Evolutionary conservation across 2,329 filamentous ascomycete genomes (phyloP), one percentile per base, ranked within the genome.

Genomic region (Colletotrichum trifolii): DNA sequence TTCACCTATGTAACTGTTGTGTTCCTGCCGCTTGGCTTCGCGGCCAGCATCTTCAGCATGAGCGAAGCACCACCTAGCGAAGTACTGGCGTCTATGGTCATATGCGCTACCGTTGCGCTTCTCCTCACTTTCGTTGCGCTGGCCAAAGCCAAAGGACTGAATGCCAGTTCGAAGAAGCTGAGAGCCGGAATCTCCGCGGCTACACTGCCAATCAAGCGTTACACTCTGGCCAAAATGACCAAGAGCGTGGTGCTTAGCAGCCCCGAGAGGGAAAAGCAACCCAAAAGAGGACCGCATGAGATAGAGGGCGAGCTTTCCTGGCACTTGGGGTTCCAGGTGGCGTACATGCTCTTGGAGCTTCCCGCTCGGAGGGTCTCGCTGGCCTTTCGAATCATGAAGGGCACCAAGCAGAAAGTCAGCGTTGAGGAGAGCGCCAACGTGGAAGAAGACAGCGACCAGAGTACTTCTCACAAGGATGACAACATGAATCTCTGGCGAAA

Each of bases 1-100:
- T 77, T 78, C 57, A 77, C 76, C 1, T 76, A 76, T 53, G 72
- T 75, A 4, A 78, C 75, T 0, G 73, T 74, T 5, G 70, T 77
- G 25, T 77, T 77, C 64, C 64, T 77, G 3, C 75, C 75, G 0
- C 64, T 75, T 0, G 72, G 74, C 8, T 74, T 78, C 34, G 72
- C 72, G 2, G 64, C 72, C 2, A 72, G 71, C 36, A 64, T 77
- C 4, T 76, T 74, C 62, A 76, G 75, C 47, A 77, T 76, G 73
- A 54, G 50, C 17, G 50, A 54, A 43, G 50, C 33, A 0, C 50
- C 50, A 1, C 36, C 50, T 2, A 33, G 25, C 4, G 39, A 39
- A 0, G 50, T 54, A 2, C 38, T 54, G 39, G 17, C 15, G 0
- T 39, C 50, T 0, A 54, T 54, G 50, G 12, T 54, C n/a, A 5